Percentiles rank a stretch among this genome's conserved stretches.
Conservation (phyloP, 208 protist genomes). For the Trypanosoma cruzi region DNA sequence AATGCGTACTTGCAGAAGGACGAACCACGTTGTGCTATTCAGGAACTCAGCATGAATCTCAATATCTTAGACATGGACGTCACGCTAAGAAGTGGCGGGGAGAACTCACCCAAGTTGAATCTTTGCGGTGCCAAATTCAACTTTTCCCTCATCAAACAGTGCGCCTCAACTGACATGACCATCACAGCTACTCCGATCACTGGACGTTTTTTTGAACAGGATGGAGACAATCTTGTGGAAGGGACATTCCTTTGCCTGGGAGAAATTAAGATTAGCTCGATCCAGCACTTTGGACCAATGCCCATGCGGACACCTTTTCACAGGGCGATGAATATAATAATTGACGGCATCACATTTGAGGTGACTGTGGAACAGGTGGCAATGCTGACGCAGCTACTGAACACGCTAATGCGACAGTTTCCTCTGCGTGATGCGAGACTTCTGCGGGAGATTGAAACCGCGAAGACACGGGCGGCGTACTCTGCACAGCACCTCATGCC, state of each 20-base stretch:
- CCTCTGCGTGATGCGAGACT: constrained; percentile 51
- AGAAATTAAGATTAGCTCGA: constrained; percentile 46
- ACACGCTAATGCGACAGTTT: constrained; percentile 54
- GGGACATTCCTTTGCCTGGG: constrained; percentile 51
- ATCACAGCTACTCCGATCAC: constrained; percentile 64
- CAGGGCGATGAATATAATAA: constrained; percentile 54
- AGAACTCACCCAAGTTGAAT: constrained; percentile 24
- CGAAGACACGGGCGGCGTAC: constrained; percentile 54
- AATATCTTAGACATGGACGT: constrained; percentile 55
- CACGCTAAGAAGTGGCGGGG: constrained; percentile 11
- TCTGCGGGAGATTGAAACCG: constrained; percentile 54
- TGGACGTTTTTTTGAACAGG: constrained; percentile 30
- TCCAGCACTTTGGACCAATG: constrained; percentile 80
- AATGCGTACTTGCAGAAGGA: constrained; percentile 65
- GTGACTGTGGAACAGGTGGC: constrained; percentile 58
- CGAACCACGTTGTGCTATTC: constrained; percentile 61
- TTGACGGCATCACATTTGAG: constrained; percentile 60
- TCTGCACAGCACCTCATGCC: constrained; percentile 48
- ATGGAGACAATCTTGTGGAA: background rate
- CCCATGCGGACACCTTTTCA: constrained; percentile 72
- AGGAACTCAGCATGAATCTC: constrained; percentile 64
- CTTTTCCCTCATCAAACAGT: constrained; percentile 76
- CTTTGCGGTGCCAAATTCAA: constrained; percentile 37
- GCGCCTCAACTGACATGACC: constrained; percentile 52
- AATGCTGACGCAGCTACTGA: constrained; percentile 41